Conservation (phyloP, 176 grass and related monocot species). For the Aechmea fasciata region DNA sequence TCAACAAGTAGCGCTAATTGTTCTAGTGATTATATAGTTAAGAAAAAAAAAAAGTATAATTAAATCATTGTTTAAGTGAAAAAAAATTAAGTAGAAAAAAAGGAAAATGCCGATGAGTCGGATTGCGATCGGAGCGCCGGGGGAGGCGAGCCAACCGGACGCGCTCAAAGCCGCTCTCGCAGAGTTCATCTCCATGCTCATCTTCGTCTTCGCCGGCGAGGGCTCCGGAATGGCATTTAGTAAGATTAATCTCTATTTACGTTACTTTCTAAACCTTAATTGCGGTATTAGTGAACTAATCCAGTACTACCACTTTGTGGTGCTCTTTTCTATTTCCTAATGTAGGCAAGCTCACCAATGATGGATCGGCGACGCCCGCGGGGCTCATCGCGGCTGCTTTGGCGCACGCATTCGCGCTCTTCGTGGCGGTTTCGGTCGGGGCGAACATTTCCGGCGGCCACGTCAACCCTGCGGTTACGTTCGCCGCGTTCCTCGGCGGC, state of each 20-base stretch:
- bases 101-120: conserved; percentile 48
- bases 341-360: conserved; percentile 55
- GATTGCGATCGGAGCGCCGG: conserved; percentile 46
- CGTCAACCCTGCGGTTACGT: conserved; percentile 85
- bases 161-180: conserved; percentile 50
- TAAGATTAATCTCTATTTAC: background rate
- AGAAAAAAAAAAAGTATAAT: background rate
- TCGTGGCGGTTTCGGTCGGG: conserved; percentile 55
- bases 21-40: too few relatives aligned
- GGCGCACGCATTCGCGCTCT: conserved; percentile 54
- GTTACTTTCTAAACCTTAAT: background rate
- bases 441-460: conserved; percentile 81
- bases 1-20: background rate
- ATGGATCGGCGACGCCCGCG: conserved; percentile 34
- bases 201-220: conserved; percentile 80
- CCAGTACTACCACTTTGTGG: background rate
- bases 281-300: too few relatives aligned
- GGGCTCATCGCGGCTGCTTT: conserved; percentile 54
- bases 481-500: conserved; percentile 68
- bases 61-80: background rate
- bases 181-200: conserved; percentile 80
- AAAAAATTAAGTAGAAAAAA: background rate
- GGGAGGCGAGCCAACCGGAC: conserved; percentile 38
- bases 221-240: conserved; percentile 76
- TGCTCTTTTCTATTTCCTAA: background rate